Base-by-base conservation (phyloP, 2,329 filamentous ascomycete genomes). In the Fusarium verticillioides region DNA sequence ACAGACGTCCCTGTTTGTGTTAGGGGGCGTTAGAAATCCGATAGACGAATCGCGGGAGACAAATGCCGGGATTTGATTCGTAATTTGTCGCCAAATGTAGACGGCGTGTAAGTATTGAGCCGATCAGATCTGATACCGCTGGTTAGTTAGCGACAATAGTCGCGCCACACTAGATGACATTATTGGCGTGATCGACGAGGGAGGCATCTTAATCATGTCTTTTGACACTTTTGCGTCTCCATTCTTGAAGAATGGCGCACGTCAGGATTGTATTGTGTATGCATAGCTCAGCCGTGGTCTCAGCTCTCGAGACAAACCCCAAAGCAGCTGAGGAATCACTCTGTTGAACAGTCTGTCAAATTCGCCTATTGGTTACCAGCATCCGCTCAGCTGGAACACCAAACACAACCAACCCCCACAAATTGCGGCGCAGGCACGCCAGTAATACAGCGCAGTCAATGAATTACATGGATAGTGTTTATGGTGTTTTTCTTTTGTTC, bases 351-450 rank as follows among this genome's bases (percentile, higher is more conserved):
- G 8, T 43, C 21, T 59, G 21, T 40, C 37, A 69, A 64, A 56
- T 67, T 63, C 57, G 40, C 49, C 63, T 69, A 76, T 77, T 77
- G 67, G 72, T 70, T 77, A 76, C 73, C 67, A 65, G 53, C 73
- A 64, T 68, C 67, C 63, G 61, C 66, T 60, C 69, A 75, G 65
- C 75, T 75, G 75, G 75, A 66, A 75, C 69, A 69, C 39, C 34
- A 52, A 47, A 42, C 53, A 60, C 46, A 63, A 50, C 52, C 34
- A 49, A 60, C 49, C 70, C 66, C 73, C 66, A 69, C 59, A 69
- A 32, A 49, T 40, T 50, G 65, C 64, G 66, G 64, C 65, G 69
- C 66, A 49, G 42, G 40, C 34, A 47, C 53, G 34, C 50, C 53
- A 63, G 18, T n/a, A 49, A 60, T 56, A 56, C 52, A 61, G 58